Evolutionary conservation across 352 stramenopile genomes (phyloP), one percentile per base, ranked within the genome.

Genomic region (Phytopythium oedochilum): DNA sequence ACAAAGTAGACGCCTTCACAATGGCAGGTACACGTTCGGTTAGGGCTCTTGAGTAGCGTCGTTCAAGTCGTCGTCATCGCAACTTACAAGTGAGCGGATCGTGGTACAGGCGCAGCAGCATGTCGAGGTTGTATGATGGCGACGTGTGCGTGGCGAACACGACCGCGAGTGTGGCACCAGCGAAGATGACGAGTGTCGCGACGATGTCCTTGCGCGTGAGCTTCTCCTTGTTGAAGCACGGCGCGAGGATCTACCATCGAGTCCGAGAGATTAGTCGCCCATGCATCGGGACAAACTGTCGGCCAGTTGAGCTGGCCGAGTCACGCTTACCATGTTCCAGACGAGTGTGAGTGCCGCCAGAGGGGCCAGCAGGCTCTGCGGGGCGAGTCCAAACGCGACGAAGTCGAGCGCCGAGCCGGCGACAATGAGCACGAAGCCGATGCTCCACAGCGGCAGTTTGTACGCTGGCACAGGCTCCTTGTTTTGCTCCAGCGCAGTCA

Each of bases 271-370:
- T 53, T 15, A 22, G 43, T 20, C 22, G 28, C 18, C 6, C 20
- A 22, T 5, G 20, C 18, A 12, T 15, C 25, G 1, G 14, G 1
- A 52, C 20, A n/a, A 5, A 25, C 17, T 38, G 20, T 3, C 1
- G 15, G 28, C 20, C 1, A 11, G 17, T 54, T 2, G 10, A 29
- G 20, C 10, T 29, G 32, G 7, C 7, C 32, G 32, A n/a, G n/a
- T n/a, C 32, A 23, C 12, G 53, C 55, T 42, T 53, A 94, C 71
- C 68, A 96, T 92, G 63, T 97, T 97, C 82, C 87, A 97, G 18
- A 96, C 90, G 12, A 97, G 75, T 36, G 86, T 95, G n/a, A 97
- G 70, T 9, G 89, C 88, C 3, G 87, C 90, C 0, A 97, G 55
- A 1, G 89, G 89, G 1, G 86, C 88, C 39, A 97, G 53, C 0